Evolutionary conservation across 2,329 filamentous ascomycete species (phyloP).

Genomic region (Teratosphaeria epicoccoides): DNA sequence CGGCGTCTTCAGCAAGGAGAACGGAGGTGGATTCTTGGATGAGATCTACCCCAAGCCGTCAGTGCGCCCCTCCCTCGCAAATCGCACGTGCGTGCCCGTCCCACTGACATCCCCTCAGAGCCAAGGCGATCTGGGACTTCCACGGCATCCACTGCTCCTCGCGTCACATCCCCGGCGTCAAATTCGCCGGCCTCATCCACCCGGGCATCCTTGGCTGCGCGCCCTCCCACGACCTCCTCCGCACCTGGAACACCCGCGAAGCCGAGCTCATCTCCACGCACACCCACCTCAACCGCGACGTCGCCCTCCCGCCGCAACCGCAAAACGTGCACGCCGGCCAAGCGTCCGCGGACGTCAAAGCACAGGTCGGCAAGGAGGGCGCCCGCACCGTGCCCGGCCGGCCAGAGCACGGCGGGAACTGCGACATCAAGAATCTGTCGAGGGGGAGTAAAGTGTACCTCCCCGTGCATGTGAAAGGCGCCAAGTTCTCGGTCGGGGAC

Average conservation of each 20-base stretch:
- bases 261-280: conserved; percentile 62
- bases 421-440: conserved; percentile 80
- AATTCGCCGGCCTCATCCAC: conserved; percentile 78
- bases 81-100: not conserved
- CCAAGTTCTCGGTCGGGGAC: conserved; percentile 84
- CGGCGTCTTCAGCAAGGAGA: conserved; percentile 66
- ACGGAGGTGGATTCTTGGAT: conserved; percentile 82
- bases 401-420: conserved; percentile 82
- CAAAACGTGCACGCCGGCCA: conserved; percentile 62
- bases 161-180: conserved; percentile 75
- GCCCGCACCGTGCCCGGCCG: conserved; percentile 75
- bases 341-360: conserved; percentile 45
- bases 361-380: conserved; percentile 64
- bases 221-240: conserved; percentile 65
- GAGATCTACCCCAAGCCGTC: conserved; percentile 77
- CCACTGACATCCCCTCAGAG: conserved; percentile 35
- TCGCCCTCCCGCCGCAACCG: conserved; percentile 66
- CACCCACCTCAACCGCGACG: conserved; percentile 55
- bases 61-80: conserved; percentile 17
- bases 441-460: conserved; percentile 74
- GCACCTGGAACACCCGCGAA: conserved; percentile 76
- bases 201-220: conserved; percentile 86
- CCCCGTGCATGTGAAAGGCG: conserved; percentile 74
- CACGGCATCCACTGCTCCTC: conserved; percentile 73
- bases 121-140: conserved; percentile 68